These are phyloP conservation scores for Lipomyces lipofer DNA, from an alignment of 805 yeast genomes.

Conservation along the genomic window DNA sequence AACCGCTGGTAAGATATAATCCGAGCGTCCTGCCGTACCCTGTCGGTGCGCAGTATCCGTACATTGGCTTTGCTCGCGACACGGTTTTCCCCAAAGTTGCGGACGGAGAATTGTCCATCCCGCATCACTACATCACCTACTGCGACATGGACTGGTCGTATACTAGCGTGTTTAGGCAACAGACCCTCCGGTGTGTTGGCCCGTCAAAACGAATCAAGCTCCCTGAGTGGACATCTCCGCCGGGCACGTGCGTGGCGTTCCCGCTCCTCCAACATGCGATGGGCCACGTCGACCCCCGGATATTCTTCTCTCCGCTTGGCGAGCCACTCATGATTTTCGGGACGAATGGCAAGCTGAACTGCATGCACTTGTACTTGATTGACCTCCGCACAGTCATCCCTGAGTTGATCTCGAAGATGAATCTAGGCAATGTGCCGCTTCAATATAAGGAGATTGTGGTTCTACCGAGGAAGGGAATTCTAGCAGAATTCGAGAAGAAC, in stretches of 20 bases:
- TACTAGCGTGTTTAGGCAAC: slow-evolving; percentile 3
- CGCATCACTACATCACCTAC: slow-evolving; percentile 10
- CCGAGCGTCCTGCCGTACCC: slow-evolving; percentile 25
- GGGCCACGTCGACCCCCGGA: slow-evolving; percentile 25
- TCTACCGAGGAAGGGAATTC: slow-evolving; percentile 3
- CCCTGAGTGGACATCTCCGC: slow-evolving; percentile 3
- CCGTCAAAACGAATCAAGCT: slow-evolving; percentile 4
- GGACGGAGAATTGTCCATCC: not conserved
- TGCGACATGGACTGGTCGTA: slow-evolving; percentile 26
- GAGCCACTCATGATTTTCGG: slow-evolving; percentile 28
- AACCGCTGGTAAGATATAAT: not conserved
- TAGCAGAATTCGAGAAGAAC: slow-evolving; percentile 16
- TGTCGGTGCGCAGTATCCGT: slow-evolving; percentile 17
- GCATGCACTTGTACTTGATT: slow-evolving; percentile 20
- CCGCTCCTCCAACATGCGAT: not conserved
- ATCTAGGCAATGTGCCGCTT: slow-evolving; percentile 11
- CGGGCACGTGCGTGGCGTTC: slow-evolving; percentile 9
- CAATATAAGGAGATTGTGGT: slow-evolving; percentile 8
- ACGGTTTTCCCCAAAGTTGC: not conserved
- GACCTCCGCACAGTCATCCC: slow-evolving; percentile 27
- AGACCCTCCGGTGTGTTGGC: slow-evolving; percentile 12
- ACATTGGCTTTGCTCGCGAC: slow-evolving; percentile 20
- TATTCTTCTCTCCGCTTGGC: slow-evolving; percentile 24
- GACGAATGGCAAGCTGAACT: slow-evolving; percentile 9
- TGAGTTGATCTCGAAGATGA: slow-evolving; percentile 14